Base-by-base conservation (phyloP, 371 early-diverging fungal genomes). In the Mortierella sp. region DNA sequence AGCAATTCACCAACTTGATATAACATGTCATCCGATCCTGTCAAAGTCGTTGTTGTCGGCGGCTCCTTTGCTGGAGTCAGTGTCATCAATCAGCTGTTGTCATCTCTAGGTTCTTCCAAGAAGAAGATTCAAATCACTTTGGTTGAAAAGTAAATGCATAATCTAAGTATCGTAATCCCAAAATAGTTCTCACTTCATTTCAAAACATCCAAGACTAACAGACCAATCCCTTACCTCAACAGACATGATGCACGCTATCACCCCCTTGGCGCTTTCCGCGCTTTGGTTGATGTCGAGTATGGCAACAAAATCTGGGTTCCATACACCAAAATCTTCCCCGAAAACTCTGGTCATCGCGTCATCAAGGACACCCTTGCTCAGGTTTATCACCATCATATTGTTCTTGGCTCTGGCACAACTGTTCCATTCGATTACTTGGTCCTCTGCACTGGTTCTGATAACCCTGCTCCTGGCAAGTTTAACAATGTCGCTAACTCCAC, bases 371-470 rank as follows among this genome's bases (percentile, higher is more conserved):
- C 81, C 17, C 83, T 84, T 3, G 55, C 81, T 1, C 65, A 84
- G 23, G 85, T 89, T 49, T 78, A 83, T 32, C 69, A 76, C 9
- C 80, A 85, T 63, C 70, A 85, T 8, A 72, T 87, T 7, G 82
- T 85, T 28, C 86, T 89, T 15, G 76, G 60, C 17, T 80, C 76
- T 19, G 88, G 88, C 2, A 65, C 66, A 42, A 68, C 89, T 82
- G 75, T 93, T 35, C 70, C 84, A 23, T 93, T 90, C 75, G 91
- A 95, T 72, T 93, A 93, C 74, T 75, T 92, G 45, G 89, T 91
- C 4, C 80, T 95, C 32, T 90, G 91, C 19, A 91, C 92, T 0
- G 95, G 95, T 1, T 88, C 90, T 43, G 76, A 83, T 10, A 90
- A 91, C 75, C 84, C 83, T 17, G 59, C 61, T 6, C 67, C 75